Conservation (phyloP, 805 yeast genomes). For the Nakazawaea populi region DNA sequence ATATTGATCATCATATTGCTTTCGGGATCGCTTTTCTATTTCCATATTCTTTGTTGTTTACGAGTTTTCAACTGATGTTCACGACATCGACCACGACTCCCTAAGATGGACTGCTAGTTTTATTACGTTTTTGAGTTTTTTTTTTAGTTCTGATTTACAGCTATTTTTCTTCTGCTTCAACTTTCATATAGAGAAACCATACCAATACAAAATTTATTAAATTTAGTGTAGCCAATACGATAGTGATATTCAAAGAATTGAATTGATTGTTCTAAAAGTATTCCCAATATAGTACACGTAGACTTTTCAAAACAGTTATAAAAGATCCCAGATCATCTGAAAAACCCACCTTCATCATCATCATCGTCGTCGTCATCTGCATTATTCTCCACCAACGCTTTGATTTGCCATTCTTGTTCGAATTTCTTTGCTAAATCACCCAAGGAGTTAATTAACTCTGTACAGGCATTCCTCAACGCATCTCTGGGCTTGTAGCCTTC, state of each 20-base stretch:
- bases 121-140: not conserved
- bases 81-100: not conserved
- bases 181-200: not conserved
- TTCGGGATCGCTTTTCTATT: not conserved
- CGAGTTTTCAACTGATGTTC: too few species aligned
- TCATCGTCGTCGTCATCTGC: constrained; percentile 35
- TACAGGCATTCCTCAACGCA: constrained; percentile 87
- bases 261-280: too few species aligned
- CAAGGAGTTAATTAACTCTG: constrained; percentile 73
- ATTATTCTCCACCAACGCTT: constrained; percentile 47
- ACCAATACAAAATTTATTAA: not conserved
- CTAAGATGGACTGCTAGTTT: not conserved
- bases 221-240: too few species aligned
- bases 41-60: too few species aligned
- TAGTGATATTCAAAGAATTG: not conserved
- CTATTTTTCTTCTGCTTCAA: not conserved
- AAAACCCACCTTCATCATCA: constrained; percentile 7
- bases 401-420: constrained; percentile 89
- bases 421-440: constrained; percentile 71
- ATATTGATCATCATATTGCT: not conserved
- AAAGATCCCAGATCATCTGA: constrained; percentile 5
- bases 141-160: not conserved
- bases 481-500: constrained; percentile 91
- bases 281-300: not conserved
- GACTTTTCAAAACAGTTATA: not conserved